Evolutionary conservation across 2,329 filamentous ascomycete species (phyloP), one percentile per base, ranked within the genome.

Genomic region (Alternaria solani): DNA sequence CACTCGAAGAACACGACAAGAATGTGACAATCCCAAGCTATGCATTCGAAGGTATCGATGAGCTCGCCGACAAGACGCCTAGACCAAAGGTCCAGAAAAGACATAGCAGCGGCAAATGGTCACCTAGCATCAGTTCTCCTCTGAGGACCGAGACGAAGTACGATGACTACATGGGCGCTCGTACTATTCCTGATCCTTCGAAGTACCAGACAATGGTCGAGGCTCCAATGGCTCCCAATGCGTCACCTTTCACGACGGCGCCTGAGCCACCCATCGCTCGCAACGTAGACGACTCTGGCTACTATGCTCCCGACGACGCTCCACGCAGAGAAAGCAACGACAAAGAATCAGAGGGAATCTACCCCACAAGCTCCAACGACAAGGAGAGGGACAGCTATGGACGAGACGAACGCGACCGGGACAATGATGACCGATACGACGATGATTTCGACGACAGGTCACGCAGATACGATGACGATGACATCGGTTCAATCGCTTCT

Each of bases 41-140:
- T 46, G 73, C 73, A 2, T 78, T 75, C 49, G 65, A 79, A 26
- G 76, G 76, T 26, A 55, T 71, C 1, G 76, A 78, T 5, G 75
- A 78, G 39, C 58, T 75, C 4, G 59, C 62, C 14, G 75, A 78
- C 62, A 78, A 81, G 64, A 80, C 77, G 26, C 78, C 77, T 41
- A 84, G 81, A 71, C 82, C 80, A 55, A 84, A 82, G 59, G 65
- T 82, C 72, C 74, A 84, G 77, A 84, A 81, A 69, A 76, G 81
- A 36, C 75, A 78, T 47, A 82, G 79, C 55, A 74, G 74, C 41
- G 74, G 76, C 51, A 75, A 71, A 30, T 81, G 79, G 61, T 80
- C 79, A 34, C 78, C 79, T 25, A 75, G 75, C 18, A 74, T 80
- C 9, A 78, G 79, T 57, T 82, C 81, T 26, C 81, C 81, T 6